These are phyloP conservation scores for Psilocybe subaeruginosa DNA, from an alignment of 768 basidiomycete genomes.

Conservation along the genomic window DNA sequence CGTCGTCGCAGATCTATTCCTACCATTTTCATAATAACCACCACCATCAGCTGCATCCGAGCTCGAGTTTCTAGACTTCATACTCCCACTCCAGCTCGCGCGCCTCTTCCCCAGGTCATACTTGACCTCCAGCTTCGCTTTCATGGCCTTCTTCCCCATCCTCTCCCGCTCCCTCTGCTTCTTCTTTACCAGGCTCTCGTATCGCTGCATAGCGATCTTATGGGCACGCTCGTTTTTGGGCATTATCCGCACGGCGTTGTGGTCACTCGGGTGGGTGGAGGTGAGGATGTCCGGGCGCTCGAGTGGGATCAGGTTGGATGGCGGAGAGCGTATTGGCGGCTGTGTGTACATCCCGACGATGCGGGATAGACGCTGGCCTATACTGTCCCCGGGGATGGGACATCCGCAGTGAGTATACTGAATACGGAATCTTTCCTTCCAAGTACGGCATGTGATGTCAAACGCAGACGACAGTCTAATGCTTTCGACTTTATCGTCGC, in stretches of 20 bases:
- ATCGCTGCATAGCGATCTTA: conserved; percentile 3
- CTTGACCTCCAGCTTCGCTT: background rate
- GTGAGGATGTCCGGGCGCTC: conserved; percentile 39
- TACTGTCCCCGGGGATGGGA: conserved; percentile 46
- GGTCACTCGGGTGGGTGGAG: conserved; percentile 60
- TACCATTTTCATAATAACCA: background rate
- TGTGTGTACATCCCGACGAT: conserved; percentile 19
- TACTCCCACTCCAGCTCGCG: background rate
- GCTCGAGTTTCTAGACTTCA: no score
- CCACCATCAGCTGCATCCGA: background rate
- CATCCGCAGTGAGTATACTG: conserved; percentile 67
- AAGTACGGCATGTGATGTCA: conserved; percentile 29
- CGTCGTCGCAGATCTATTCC: background rate
- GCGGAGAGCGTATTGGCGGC: conserved; percentile 14
- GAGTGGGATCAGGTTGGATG: conserved; percentile 33
- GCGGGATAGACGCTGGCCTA: conserved; percentile 45
- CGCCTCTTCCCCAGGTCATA: background rate
- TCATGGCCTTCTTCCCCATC: background rate
- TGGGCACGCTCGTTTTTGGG: conserved; percentile 27
- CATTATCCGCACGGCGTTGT: conserved; percentile 45
- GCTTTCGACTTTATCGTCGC: conserved; percentile 33
- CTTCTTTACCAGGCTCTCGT: conserved; percentile 16
- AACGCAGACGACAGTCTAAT: conserved; percentile 26
- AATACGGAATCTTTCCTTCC: conserved; percentile 36
- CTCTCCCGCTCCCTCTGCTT: background rate